Base-by-base conservation (phyloP, 202 grass and related monocot species). In the Alloteropsis angusta region DNA sequence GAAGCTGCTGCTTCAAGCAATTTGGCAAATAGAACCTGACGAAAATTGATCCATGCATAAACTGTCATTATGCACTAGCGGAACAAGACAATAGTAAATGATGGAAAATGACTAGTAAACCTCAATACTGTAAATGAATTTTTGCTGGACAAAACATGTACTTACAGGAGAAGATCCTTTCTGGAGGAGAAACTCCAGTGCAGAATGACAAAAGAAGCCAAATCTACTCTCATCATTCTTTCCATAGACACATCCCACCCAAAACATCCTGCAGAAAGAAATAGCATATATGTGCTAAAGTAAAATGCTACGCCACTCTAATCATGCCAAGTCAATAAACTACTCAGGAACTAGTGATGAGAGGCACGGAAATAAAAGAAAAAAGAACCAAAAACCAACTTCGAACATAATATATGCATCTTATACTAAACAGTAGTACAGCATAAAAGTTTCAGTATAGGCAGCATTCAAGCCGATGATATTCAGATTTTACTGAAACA, bases 141-240 rank as follows among this genome's bases (percentile, higher is more conserved):
- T 12, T 30, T 37, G 41, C 43, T 28, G 34, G 23, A 32, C 63
- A 63, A 17, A 26, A 48, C 36, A 75, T 74, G 70, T 59, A 85
- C 95, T 84, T 85, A 98, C 96, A 5, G 96, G 96, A 57, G 64
- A 65, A 60, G 83, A 93, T 83, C 90, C 87, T 60, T 73, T 95
- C 49, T 93, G 87, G 19, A 79, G 85, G 35, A 98, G 89, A 83
- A 94, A 94, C 77, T 98, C 95, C 14, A 98, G 83, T 70, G 95
- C 95, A 76, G 95, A 83, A 82, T 95, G 90, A 75, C 92, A 95
- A 57, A 98, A 98, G 79, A 95, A 95, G 10, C 85, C 89, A 73
- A 98, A 98, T 85, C 96, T 89, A 79, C 82, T 73, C 32, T 75
- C 89, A 77, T 95, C 91, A 76, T 97, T 94, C 85, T 39, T 95